Evolutionary conservation across 2,329 filamentous ascomycete species (phyloP).

Genomic region (Beauveria bassiana): DNA sequence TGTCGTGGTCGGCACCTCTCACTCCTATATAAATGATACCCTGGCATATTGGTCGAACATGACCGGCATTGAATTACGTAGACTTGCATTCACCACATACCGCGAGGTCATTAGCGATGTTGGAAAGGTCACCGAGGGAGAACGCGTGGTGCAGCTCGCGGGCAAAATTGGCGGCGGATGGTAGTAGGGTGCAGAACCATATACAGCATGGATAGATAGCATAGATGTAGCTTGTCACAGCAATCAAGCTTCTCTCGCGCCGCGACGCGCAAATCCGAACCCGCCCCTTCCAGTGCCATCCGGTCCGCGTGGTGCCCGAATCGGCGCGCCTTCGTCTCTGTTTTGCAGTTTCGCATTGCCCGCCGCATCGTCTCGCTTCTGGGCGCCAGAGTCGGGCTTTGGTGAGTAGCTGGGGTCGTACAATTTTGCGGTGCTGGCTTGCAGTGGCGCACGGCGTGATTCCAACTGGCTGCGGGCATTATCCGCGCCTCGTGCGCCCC

Average conservation of each 20-base stretch:
- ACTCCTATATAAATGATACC: conserved; percentile 56
- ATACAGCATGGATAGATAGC: conserved; percentile 18
- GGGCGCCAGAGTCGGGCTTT: conserved; percentile 48
- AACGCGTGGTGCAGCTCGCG: conserved; percentile 80
- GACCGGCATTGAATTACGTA: conserved; percentile 63
- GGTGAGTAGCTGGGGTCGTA: conserved; percentile 69
- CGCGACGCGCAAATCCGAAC: conserved; percentile 65
- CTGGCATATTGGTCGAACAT: conserved; percentile 68
- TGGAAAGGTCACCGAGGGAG: conserved; percentile 69
- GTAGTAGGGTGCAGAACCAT: conserved; percentile 39
- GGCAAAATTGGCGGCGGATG: conserved; percentile 90
- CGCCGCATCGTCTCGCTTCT: conserved; percentile 30
- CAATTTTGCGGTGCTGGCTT: conserved; percentile 40
- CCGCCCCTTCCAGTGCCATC: conserved; percentile 69
- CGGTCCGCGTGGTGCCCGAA: conserved; percentile 70
- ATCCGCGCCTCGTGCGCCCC: conserved; percentile 30
- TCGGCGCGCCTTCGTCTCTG: conserved; percentile 59
- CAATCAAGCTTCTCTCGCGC: conserved; percentile 42
- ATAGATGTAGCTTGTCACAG: conserved; percentile 9
- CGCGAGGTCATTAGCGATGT: conserved; percentile 92
- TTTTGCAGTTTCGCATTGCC: conserved; percentile 38
- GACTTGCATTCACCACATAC: conserved; percentile 77
- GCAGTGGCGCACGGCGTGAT: not conserved
- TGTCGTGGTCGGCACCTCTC: conserved; percentile 58
- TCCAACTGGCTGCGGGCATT: conserved; percentile 18